Evolutionary conservation across 768 basidiomycete genomes (phyloP).

Genomic region (Asterophora parasitica): DNA sequence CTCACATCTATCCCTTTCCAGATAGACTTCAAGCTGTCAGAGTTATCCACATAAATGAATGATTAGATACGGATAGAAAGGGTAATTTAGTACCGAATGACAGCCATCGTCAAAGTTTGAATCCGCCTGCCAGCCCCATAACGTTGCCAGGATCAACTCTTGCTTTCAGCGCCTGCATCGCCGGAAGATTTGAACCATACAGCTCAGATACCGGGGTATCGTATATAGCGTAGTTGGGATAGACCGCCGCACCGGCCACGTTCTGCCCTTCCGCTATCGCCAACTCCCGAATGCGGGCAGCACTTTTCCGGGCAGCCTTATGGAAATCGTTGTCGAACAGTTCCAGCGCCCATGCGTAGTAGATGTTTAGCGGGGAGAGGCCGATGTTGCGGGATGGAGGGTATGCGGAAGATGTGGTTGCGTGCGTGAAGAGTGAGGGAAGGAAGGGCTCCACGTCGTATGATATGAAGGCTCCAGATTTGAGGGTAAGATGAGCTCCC

Average conservation of each 20-base stretch:
- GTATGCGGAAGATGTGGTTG: conserved; percentile 36
- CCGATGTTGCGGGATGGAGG: conserved; percentile 35
- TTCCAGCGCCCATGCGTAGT: conserved; percentile 39
- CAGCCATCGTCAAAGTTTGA: conserved; percentile 37
- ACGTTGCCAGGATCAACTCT: conserved; percentile 51
- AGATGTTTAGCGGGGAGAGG: conserved; percentile 43
- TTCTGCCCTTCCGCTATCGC: conserved; percentile 36
- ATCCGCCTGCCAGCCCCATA: conserved; percentile 68
- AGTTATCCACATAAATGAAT: too few relatives aligned
- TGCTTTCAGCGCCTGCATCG: conserved; percentile 35
- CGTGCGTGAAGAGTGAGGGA: conserved; percentile 34
- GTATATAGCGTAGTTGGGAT: conserved; percentile 57
- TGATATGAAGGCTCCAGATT: conserved; percentile 29
- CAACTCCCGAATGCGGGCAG: conserved; percentile 33
- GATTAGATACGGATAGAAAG: too few relatives aligned
- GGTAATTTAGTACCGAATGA: too few relatives aligned
- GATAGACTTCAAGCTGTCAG: too few relatives aligned
- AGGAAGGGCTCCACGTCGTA: conserved; percentile 53
- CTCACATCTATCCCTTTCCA: too few relatives aligned
- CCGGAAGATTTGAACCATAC: conserved; percentile 45
- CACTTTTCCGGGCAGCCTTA: conserved; percentile 33
- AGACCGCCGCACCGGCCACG: conserved; percentile 34
- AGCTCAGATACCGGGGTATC: conserved; percentile 46
- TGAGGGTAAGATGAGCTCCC: conserved; percentile 28
- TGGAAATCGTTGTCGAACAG: conserved; percentile 36